Evolutionary conservation across 2,329 filamentous ascomycete species (phyloP), one percentile per base, ranked within the genome.

Genomic region (Cryphonectria japonica): DNA sequence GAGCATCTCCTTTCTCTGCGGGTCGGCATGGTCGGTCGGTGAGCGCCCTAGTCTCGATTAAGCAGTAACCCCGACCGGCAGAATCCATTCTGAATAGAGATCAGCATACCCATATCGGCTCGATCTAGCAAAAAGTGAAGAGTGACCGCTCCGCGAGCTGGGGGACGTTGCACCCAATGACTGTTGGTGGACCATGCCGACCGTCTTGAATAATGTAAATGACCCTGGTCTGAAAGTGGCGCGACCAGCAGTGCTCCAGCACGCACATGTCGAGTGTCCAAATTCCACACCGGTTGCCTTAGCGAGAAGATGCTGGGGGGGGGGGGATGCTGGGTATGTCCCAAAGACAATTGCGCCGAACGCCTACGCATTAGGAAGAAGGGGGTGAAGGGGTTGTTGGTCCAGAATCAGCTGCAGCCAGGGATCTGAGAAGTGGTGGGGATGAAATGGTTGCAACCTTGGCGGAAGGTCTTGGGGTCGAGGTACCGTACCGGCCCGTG

Each of bases 1-100:
- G 66, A 72, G 61, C 34, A 52, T 67, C 66, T 69, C 71, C 71
- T 71, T 72, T 71, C 61, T 69, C 43, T 71, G 68, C 61, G 68
- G 75, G 73, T 62, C 57, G 73, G 61, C 70, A 52, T 50, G 41
- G 26, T 50, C 39, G 26, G 63, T 65, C 63, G 70, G 70, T 73
- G 74, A 73, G 73, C 66, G 70, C 57, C 75, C 77, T 80, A 81
- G 76, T 71, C 80, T 78, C 65, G 69, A 81, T 83, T 75, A 54
- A 80, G 80, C 76, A 78, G 77, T 73, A 74, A 75, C 71, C 77
- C 81, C 81, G 81, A 77, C 75, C 76, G 77, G 76, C 74, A 80
- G 76, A 73, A 62, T 77, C 77, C 78, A 79, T 79, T 79, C 43
- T 72, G 76, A 77, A 79, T 75, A 75, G 78, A 76, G 78, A 80